Conservation (phyloP, 306 rosid genomes). For the Argentina anserina region DNA sequence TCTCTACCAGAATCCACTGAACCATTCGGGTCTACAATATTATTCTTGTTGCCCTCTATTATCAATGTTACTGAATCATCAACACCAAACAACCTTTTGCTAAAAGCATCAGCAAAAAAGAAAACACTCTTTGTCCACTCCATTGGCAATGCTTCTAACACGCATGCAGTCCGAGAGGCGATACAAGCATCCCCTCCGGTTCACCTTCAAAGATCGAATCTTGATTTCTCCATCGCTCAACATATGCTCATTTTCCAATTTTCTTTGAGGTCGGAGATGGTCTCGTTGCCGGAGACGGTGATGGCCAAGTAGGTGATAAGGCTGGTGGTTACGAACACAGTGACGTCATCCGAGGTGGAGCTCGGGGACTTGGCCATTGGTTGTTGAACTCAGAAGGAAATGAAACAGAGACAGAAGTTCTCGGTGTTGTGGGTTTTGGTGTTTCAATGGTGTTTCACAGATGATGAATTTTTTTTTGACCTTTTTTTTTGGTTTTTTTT, state of each 20-base stretch:
- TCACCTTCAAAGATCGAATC: conserved; percentile 38
- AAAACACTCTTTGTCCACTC: conserved; percentile 27
- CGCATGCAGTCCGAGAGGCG: conserved; percentile 37
- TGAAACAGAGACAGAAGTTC: no score
- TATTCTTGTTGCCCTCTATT: conserved; percentile 2
- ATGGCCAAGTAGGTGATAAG: conserved; percentile 65
- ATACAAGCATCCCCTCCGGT: conserved; percentile 34
- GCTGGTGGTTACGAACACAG: conserved; percentile 63
- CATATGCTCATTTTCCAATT: conserved; percentile 39
- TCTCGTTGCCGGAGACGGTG: conserved; percentile 38
- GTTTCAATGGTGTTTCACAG: no score
- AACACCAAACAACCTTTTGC: neutral
- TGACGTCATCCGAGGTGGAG: conserved; percentile 17
- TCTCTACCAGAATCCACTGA: conserved; percentile 13
- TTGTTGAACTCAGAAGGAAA: neutral
- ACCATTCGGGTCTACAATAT: neutral
- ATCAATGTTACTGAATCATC: conserved; percentile 3
- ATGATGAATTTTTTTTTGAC: no score
- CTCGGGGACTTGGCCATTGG: conserved; percentile 28
- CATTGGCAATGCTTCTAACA: conserved; percentile 28
- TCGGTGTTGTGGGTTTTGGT: no score
- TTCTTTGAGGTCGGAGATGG: conserved; percentile 57
- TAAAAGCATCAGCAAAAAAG: conserved; percentile 35
- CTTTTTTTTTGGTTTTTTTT: no score
- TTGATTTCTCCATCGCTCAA: conserved; percentile 34